Conservation (phyloP, 2,329 filamentous ascomycete genomes). For the Aspergillus arachidicola region DNA sequence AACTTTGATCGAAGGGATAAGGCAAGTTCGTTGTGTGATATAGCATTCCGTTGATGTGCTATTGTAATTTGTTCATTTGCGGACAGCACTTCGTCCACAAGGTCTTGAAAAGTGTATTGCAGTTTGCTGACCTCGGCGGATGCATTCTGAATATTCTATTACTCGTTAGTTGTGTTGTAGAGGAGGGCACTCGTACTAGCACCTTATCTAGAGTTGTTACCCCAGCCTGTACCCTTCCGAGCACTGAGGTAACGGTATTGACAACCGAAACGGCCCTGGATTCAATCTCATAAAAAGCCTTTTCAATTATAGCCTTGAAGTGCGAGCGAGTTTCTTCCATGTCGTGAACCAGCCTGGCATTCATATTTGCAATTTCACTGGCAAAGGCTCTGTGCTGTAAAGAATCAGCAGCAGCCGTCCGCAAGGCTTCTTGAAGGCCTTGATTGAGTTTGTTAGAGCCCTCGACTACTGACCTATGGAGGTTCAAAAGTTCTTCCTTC, state of each 20-base stretch:
- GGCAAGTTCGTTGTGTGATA: slow-evolving; percentile 32
- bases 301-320: slow-evolving; percentile 27
- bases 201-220: slow-evolving; percentile 28
- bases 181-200: neutral
- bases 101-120: slow-evolving; percentile 25
- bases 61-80: slow-evolving; percentile 30
- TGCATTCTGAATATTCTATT: slow-evolving; percentile 35
- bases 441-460: slow-evolving; percentile 38
- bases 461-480: slow-evolving; percentile 42
- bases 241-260: slow-evolving; percentile 21
- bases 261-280: slow-evolving; percentile 24
- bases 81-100: slow-evolving; percentile 32
- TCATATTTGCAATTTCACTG: slow-evolving; percentile 33
- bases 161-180: slow-evolving; percentile 2
- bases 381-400: slow-evolving; percentile 37
- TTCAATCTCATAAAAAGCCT: slow-evolving; percentile 30
- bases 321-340: slow-evolving; percentile 33
- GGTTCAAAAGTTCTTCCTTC: slow-evolving; percentile 48
- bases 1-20: slow-evolving; percentile 36
- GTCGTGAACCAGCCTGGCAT: slow-evolving; percentile 32
- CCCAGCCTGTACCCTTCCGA: slow-evolving; percentile 23
- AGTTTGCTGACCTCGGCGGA: slow-evolving; percentile 28
- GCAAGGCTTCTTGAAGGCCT: slow-evolving; percentile 38
- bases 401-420: slow-evolving; percentile 32
- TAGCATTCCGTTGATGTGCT: slow-evolving; percentile 30